Evolutionary conservation across 306 rosid species (phyloP).

Genomic region (Rosa multiflora): DNA sequence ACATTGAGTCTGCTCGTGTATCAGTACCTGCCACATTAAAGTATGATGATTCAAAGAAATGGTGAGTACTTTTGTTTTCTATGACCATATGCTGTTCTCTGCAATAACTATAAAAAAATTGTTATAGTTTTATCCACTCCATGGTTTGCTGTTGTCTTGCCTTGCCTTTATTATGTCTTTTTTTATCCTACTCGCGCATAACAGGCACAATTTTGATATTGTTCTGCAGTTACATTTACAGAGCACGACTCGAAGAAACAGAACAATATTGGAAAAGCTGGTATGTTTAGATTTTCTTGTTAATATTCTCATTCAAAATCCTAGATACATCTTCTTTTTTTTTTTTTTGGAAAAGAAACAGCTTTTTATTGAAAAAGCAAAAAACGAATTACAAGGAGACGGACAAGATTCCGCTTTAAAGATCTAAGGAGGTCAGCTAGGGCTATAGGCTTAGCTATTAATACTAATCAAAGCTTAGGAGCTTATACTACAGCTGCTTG

Average conservation of each 20-base stretch:
- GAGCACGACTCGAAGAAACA: conserved; percentile 74
- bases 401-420: too few species aligned
- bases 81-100: conserved; percentile 2
- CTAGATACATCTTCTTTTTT: neutral
- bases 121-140: conserved; percentile 14
- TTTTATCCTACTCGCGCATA: conserved; percentile 19
- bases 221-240: conserved; percentile 76
- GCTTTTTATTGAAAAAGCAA: too few species aligned
- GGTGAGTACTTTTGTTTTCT: conserved; percentile 42
- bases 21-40: conserved; percentile 82
- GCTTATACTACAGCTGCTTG: too few species aligned
- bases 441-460: too few species aligned
- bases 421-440: too few species aligned
- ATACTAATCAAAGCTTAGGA: too few species aligned
- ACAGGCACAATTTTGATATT: conserved; percentile 31
- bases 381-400: too few species aligned
- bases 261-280: conserved; percentile 97
- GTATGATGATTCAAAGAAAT: conserved; percentile 82
- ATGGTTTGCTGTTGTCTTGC: conserved; percentile 20
- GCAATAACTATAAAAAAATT: neutral
- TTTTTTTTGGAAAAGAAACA: too few species aligned
- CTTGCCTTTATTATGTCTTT: neutral
- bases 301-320: neutral
- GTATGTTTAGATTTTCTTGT: conserved; percentile 40
- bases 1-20: conserved; percentile 85